Conservation (phyloP, 2,329 filamentous ascomycete genomes). For the Ascochyta fabae region DNA sequence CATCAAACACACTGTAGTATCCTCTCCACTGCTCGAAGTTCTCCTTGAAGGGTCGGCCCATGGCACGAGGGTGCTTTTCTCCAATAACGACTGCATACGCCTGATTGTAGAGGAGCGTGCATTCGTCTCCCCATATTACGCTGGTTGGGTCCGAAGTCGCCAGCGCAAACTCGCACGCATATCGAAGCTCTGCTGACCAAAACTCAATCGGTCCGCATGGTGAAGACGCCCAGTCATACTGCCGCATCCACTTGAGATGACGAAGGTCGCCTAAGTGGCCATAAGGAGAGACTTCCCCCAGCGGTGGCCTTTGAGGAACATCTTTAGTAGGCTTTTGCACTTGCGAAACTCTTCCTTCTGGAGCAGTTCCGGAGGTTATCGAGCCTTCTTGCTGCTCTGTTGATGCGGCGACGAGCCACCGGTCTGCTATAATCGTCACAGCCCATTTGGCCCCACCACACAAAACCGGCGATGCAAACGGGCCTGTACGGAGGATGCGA, state of each 20-base stretch:
- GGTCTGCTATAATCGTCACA: background rate
- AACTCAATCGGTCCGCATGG: conserved; percentile 73
- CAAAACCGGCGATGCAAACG: background rate
- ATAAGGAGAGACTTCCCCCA: background rate
- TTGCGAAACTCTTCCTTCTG: no score
- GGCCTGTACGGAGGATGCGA: no score
- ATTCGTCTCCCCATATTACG: conserved; percentile 77
- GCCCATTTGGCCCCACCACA: conserved; percentile 3
- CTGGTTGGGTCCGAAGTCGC: conserved; percentile 61
- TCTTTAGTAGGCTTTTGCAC: no score
- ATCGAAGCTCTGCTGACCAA: conserved; percentile 73
- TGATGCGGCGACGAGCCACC: conserved; percentile 3
- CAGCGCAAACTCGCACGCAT: conserved; percentile 80
- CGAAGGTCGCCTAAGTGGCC: conserved; percentile 4
- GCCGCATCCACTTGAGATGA: conserved; percentile 74
- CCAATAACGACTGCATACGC: conserved; percentile 68
- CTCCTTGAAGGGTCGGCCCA: conserved; percentile 72
- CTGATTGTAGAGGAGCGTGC: conserved; percentile 73
- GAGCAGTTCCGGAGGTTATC: no score
- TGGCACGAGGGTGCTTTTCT: conserved; percentile 74
- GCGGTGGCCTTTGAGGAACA: background rate
- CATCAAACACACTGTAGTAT: conserved; percentile 69
- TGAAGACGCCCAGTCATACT: conserved; percentile 74
- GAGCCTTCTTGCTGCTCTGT: background rate
- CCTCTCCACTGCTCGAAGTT: conserved; percentile 76